Evolutionary conservation across 2,329 filamentous ascomycete species (phyloP).

Genomic region (Coccinonectria pachysandricola): DNA sequence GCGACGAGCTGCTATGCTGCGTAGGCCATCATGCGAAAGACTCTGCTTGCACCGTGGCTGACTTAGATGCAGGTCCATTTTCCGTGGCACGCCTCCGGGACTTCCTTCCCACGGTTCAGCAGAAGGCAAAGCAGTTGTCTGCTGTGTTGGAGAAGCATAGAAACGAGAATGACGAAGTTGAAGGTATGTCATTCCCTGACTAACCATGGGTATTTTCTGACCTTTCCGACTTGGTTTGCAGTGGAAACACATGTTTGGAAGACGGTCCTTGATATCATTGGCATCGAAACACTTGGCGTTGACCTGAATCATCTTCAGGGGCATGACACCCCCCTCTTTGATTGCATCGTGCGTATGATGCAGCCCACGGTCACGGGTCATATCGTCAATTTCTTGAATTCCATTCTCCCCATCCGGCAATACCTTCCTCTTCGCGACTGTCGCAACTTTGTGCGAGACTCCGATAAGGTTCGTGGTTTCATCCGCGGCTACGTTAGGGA

Average conservation of each 20-base stretch:
- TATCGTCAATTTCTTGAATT: conserved; percentile 23
- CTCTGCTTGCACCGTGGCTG: conserved; percentile 1
- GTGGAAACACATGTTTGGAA: conserved; percentile 22
- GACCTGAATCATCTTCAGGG: conserved; percentile 25
- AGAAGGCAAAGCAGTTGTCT: conserved; percentile 23
- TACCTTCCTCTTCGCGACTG: conserved; percentile 27
- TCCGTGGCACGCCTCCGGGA: conserved; percentile 17
- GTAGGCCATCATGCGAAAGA: conserved; percentile 5
- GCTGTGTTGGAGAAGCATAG: conserved; percentile 11
- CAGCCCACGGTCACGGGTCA: conserved; percentile 15
- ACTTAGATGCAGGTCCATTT: conserved; percentile 19
- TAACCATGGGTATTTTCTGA: no score
- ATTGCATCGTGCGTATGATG: conserved; percentile 16
- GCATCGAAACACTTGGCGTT: conserved; percentile 22
- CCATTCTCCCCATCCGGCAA: conserved; percentile 25
- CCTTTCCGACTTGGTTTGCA: neutral
- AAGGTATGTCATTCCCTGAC: no score
- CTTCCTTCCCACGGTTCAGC: conserved; percentile 22
- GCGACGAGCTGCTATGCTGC: conserved; percentile 25
- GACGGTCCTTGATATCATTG: conserved; percentile 25
- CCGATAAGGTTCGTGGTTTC: conserved; percentile 18
- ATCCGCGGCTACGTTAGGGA: conserved; percentile 14
- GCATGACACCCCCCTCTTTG: conserved; percentile 15
- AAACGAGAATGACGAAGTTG: conserved; percentile 6
- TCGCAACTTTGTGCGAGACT: conserved; percentile 23